Base-by-base conservation (phyloP, 2,329 filamentous ascomycete species). In the Ophiostoma himal-ulmi region DNA sequence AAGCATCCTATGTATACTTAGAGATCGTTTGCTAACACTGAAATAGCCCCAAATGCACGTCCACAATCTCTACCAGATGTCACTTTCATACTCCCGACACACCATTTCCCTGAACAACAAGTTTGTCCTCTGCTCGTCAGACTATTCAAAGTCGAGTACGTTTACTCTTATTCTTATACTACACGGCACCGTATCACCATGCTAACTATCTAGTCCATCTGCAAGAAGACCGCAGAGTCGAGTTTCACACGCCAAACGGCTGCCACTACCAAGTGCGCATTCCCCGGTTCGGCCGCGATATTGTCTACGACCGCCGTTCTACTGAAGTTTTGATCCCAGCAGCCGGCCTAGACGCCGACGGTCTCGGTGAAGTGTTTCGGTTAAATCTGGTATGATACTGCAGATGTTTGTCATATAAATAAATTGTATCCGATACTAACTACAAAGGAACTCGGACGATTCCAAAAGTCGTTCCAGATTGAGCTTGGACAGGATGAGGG, bases 61-160 rank as follows among this genome's bases (percentile, higher is more conserved):
- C n/a, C 96, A 99, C 80, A 93, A 96, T 78, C 87, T 98, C 6
- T 91, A 94, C 52, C 93, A 98, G 77, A 85, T 98, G 30, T 94
- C 94, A 11, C 86, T 99, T n/a, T 97, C 94, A 10, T 99, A 91
- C 80, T 88, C 93, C 44, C 89, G 95, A 70, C 95, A 99, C 79
- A 99, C 96, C 1, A 91, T 92, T 74, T 90, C 92, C 10, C 85
- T 98, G 60, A 99, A 99, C 78, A 90, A 94, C 74, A 96, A 92
- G 1, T 98, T 99, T 78, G 83, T 92, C 44, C 85, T 99, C 6
- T 88, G 98, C 44, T 95, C 93, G 1, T 86, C 88, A 75, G 95
- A 99, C 80, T 97, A 97, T 80, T 91, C 92, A 68, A 99, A 99
- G 81, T 96, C 93, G 17, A 72, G 73, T 74, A 70, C 22, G 72